Evolutionary conservation across 2,329 filamentous ascomycete species (phyloP).

Genomic region (Talaromyces islandicus): DNA sequence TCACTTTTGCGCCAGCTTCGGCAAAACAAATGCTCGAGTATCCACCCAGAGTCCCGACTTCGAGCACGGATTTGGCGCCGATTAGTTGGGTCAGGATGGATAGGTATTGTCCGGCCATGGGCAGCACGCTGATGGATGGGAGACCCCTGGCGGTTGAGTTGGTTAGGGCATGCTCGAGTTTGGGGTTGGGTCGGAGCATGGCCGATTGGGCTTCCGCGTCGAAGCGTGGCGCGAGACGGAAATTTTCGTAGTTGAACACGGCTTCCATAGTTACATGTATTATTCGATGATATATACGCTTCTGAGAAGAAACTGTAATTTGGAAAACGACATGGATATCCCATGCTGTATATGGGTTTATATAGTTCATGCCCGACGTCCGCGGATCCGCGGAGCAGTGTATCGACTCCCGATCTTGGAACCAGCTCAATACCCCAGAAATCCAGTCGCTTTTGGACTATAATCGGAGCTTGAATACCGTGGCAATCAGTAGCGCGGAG

Average conservation of each 20-base stretch:
- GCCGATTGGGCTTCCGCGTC: background rate
- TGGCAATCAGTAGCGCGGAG: background rate
- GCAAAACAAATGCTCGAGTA: conserved; percentile 52
- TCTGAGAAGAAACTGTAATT: background rate
- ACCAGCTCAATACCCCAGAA: too few relatives aligned
- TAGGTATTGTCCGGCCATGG: background rate
- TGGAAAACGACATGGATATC: background rate
- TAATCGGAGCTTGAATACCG: background rate
- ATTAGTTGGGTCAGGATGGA: background rate
- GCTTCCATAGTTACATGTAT: background rate
- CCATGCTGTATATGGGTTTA: background rate
- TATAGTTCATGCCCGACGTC: background rate
- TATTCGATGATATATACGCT: background rate
- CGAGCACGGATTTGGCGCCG: conserved; percentile 33
- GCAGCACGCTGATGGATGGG: background rate
- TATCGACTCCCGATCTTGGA: background rate
- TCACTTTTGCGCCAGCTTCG: conserved; percentile 31
- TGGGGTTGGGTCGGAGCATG: background rate
- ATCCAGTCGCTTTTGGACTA: background rate
- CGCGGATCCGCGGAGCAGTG: background rate
- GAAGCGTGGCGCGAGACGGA: background rate
- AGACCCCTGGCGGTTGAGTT: background rate
- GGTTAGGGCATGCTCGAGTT: background rate
- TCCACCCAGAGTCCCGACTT: conserved; percentile 52
- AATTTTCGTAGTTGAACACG: background rate